These are phyloP conservation scores for Bryum argenteum DNA, from an alignment of 225 moss, liverwort and hornwort species.

Conservation along the genomic window DNA sequence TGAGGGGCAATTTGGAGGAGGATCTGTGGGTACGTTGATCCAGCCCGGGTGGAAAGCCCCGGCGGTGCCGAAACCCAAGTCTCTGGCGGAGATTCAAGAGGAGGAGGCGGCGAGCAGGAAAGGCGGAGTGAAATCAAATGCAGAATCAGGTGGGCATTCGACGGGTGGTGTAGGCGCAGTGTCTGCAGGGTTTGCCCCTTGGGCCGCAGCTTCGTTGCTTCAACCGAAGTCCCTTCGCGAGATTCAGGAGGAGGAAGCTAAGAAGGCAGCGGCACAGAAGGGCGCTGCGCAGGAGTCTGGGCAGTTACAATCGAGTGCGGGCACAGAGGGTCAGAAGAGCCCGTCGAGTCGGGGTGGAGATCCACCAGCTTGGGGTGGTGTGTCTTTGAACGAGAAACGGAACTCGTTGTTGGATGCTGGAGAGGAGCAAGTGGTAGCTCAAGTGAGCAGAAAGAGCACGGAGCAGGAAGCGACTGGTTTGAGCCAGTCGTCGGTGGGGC, in stretches of 20 bases:
- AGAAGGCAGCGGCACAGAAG: slow-evolving; percentile 33
- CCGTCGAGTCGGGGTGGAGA: slow-evolving; percentile 38
- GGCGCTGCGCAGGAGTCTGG: background rate
- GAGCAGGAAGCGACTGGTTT: slow-evolving; percentile 31
- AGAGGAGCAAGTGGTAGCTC: slow-evolving; percentile 28
- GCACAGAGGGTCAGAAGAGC: slow-evolving; percentile 40
- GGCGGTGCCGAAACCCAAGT: slow-evolving; percentile 58
- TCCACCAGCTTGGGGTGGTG: slow-evolving; percentile 49
- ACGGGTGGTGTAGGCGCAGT: slow-evolving; percentile 39
- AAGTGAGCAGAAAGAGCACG: slow-evolving; percentile 21
- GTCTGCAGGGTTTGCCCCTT: slow-evolving; percentile 65
- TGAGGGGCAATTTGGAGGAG: slow-evolving; percentile 23
- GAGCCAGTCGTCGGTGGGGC: slow-evolving; percentile 38
- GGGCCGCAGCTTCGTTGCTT: slow-evolving; percentile 63
- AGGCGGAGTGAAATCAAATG: slow-evolving; percentile 49
- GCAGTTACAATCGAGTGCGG: slow-evolving; percentile 13
- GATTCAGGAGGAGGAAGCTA: slow-evolving; percentile 91
- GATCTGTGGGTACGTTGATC: slow-evolving; percentile 23
- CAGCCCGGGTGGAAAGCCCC: slow-evolving; percentile 79
- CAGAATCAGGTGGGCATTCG: slow-evolving; percentile 54
- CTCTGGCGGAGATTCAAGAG: slow-evolving; percentile 78
- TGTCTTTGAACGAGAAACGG: slow-evolving; percentile 32
- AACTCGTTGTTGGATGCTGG: slow-evolving; percentile 38
- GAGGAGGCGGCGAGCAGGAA: slow-evolving; percentile 70
- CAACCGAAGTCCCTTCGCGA: slow-evolving; percentile 83